phyloP scores from a whole-genome alignment of 1,284 basidiomycete species.

The Leccinum fallax region DNA sequence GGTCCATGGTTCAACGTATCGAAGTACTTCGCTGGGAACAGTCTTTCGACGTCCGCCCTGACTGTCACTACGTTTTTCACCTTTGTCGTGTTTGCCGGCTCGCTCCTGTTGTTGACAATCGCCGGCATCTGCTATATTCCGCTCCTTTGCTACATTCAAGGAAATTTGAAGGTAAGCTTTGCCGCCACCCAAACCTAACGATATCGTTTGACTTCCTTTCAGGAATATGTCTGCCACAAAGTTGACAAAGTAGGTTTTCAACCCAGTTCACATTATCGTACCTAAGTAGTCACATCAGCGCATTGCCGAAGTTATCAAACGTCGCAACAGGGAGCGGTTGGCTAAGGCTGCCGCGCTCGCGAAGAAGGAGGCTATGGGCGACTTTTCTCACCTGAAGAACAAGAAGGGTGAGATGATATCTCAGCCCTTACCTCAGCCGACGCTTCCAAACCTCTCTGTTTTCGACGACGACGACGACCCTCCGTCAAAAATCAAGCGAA shows the following conservation, averaged over 20 bases:
- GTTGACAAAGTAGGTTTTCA: constrained; percentile 80
- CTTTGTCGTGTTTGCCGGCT: constrained; percentile 84
- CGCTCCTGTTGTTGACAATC: constrained; percentile 77
- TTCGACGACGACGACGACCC: constrained; percentile 76
- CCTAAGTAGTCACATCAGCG: constrained; percentile 50
- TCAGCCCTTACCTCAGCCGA: constrained; percentile 91
- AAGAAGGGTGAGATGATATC: constrained; percentile 86
- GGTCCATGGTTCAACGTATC: constrained; percentile 66
- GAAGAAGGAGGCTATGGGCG: constrained; percentile 87
- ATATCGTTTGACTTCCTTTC: constrained; percentile 18
- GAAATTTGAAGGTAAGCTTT: constrained; percentile 80
- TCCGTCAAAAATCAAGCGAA: constrained; percentile 59
- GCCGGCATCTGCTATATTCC: constrained; percentile 93
- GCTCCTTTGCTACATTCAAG: constrained; percentile 91
- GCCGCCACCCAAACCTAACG: not conserved
- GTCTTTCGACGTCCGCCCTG: constrained; percentile 79
- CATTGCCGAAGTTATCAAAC: constrained; percentile 91
- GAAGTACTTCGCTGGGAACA: constrained; percentile 71
- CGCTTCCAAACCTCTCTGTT: constrained; percentile 88
- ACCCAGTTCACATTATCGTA: constrained; percentile 3
- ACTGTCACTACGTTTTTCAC: constrained; percentile 92
- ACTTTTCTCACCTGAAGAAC: constrained; percentile 91
- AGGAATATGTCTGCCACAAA: constrained; percentile 99
- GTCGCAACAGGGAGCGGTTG: constrained; percentile 85
- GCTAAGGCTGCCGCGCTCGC: constrained; percentile 83